Percentiles rank a stretch among this genome's conserved stretches.
These are phyloP conservation scores for Leccinum aurantiacum DNA, from an alignment of 768 basidiomycete genomes.

Conservation along the genomic window DNA sequence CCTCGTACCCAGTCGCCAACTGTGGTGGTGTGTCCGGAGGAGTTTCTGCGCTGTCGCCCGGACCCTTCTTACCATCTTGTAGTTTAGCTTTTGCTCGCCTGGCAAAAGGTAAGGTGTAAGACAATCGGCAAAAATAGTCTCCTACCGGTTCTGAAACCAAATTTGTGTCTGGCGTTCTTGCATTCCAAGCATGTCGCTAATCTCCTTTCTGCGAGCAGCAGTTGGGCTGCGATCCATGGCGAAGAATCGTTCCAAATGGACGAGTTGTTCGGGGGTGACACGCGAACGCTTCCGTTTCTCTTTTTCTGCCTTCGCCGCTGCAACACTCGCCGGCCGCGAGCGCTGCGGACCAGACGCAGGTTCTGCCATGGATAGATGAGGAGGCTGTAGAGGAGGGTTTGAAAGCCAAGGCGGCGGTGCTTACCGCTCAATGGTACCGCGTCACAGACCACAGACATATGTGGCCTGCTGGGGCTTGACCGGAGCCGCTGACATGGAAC, in stretches of 20 bases:
- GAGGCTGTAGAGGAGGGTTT: constrained; percentile 19
- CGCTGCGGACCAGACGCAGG: constrained; percentile 38
- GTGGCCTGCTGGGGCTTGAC: constrained; percentile 22
- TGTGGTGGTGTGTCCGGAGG: constrained; percentile 53
- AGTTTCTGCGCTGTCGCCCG: constrained; percentile 35
- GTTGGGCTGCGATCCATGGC: constrained; percentile 69
- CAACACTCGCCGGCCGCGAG: constrained; percentile 30
- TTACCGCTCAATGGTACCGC: constrained; percentile 17
- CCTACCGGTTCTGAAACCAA: constrained; percentile 82
- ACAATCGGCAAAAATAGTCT: background rate
- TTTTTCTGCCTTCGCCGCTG: constrained; percentile 35
- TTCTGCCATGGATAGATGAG: constrained; percentile 29
- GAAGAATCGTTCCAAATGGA: constrained; percentile 72
- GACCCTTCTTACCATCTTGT: constrained; percentile 55
- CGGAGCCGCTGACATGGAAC: constrained; percentile 33
- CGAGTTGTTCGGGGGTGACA: constrained; percentile 79
- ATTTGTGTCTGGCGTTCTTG: constrained; percentile 86
- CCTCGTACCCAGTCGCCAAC: constrained; percentile 51
- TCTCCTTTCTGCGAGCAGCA: constrained; percentile 67
- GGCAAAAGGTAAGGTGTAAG: constrained; percentile 1
- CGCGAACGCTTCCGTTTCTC: constrained; percentile 75
- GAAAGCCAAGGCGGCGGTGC: constrained; percentile 29
- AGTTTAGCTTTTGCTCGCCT: constrained; percentile 85
- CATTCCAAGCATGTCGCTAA: constrained; percentile 74
- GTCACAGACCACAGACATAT: constrained; percentile 30